Percentiles rank a stretch among this genome's conserved stretches.
Evolutionary conservation across 2,329 filamentous ascomycete genomes (phyloP).

Genomic region (Fusarium sp.): DNA sequence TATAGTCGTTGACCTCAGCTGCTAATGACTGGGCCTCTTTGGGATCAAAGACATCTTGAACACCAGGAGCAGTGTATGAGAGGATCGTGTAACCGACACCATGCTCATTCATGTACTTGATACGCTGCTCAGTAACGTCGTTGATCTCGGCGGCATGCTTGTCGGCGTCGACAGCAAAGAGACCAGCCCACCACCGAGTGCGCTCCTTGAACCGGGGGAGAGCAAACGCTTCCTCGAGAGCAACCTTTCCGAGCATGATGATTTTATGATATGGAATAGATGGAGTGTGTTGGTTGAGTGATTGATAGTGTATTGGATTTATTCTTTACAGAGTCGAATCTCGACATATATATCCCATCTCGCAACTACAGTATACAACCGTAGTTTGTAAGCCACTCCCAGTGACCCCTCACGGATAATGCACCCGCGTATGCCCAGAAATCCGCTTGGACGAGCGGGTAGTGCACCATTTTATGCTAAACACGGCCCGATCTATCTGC

Average conservation of each 20-base stretch:
- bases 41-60: conserved; percentile 58
- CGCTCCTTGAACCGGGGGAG: conserved; percentile 68
- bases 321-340: neutral
- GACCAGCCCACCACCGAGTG: conserved; percentile 68
- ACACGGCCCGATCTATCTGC: conserved; percentile 16
- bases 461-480: conserved; percentile 9
- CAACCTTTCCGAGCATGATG: conserved; percentile 68
- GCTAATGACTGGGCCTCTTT: conserved; percentile 56
- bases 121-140: conserved; percentile 54
- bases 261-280: neutral
- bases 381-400: neutral
- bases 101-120: conserved; percentile 58
- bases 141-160: conserved; percentile 67
- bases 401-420: conserved; percentile 18
- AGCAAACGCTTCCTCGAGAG: conserved; percentile 71
- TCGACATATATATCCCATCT: conserved; percentile 11
- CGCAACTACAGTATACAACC: neutral
- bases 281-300: neutral
- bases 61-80: conserved; percentile 61
- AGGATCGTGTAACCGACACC: conserved; percentile 61
- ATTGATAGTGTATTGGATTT: neutral
- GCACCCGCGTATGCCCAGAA: conserved; percentile 7
- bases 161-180: conserved; percentile 69
- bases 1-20: conserved; percentile 57
- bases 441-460: conserved; percentile 23